Evolutionary conservation across 2,329 filamentous ascomycete species (phyloP).

Genomic region (Cordyceps farinosa): DNA sequence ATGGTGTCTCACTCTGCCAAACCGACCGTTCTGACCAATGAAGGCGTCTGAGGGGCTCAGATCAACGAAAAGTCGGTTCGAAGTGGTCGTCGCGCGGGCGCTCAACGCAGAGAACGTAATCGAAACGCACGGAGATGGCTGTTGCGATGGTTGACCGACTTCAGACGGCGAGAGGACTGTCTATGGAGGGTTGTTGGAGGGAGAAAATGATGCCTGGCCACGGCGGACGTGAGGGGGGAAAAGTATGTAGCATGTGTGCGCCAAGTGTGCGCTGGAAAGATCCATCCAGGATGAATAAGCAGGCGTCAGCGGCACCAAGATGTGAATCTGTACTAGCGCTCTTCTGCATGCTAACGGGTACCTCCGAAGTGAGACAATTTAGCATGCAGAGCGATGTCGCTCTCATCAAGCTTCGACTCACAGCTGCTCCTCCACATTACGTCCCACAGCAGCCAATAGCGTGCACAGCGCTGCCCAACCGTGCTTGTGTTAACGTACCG

Average conservation of each 20-base stretch:
- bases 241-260: constrained; percentile 19
- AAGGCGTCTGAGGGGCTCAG: constrained; percentile 55
- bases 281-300: constrained; percentile 9
- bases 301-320: background rate
- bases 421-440: background rate
- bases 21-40: constrained; percentile 50
- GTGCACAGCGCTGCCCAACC: background rate
- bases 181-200: constrained; percentile 26
- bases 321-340: background rate
- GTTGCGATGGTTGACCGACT: constrained; percentile 32
- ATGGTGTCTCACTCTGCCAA: constrained; percentile 26
- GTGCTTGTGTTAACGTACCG: background rate
- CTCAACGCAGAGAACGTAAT: constrained; percentile 21
- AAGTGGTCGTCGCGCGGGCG: constrained; percentile 28
- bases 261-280: background rate
- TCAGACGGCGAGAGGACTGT: constrained; percentile 34
- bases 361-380: background rate
- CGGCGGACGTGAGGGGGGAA: constrained; percentile 18
- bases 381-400: background rate
- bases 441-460: constrained; percentile 2
- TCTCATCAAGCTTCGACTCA: background rate
- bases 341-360: background rate
- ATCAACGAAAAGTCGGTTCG: constrained; percentile 37
- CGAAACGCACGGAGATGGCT: constrained; percentile 7
- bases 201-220: constrained; percentile 21